Evolutionary conservation across 495 filamentous ascomycete genomes (phyloP).

Genomic region (Neurospora pannonica): DNA sequence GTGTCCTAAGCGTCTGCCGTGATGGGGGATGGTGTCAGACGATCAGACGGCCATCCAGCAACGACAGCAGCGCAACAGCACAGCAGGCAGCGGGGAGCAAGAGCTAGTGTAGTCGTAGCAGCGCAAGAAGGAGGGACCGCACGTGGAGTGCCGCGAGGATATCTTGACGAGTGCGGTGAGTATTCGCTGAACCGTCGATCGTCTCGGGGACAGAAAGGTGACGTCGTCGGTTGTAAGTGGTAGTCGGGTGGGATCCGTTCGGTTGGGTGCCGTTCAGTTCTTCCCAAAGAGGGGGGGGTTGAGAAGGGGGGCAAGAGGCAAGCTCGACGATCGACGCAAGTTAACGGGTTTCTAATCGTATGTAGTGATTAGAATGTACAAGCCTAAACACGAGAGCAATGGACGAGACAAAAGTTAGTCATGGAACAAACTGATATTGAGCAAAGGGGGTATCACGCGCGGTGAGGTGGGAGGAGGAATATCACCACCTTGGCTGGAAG

Average conservation of each 20-base stretch:
- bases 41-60: constrained; percentile 23
- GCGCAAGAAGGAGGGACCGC: neutral
- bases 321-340: neutral
- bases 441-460: neutral
- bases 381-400: neutral
- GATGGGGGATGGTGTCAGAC: constrained; percentile 1
- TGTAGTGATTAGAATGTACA: neutral
- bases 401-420: neutral
- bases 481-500: neutral
- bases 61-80: constrained; percentile 1
- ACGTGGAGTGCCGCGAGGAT: neutral
- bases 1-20: constrained; percentile 13
- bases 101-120: neutral
- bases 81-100: neutral
- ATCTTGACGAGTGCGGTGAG: neutral
- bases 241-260: neutral
- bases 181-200: neutral
- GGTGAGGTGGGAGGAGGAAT: neutral
- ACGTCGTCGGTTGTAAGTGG: neutral
- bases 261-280: neutral
- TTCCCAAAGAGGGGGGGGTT: neutral
- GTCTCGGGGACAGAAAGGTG: neutral
- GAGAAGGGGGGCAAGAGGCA: neutral
- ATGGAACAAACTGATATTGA: neutral
- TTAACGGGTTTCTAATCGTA: neutral